A percentile compares a stretch with the other conserved stretches of the same genome.
Evolutionary conservation across 2,329 filamentous ascomycete genomes (phyloP).

Genomic region (Massarina eburnea): DNA sequence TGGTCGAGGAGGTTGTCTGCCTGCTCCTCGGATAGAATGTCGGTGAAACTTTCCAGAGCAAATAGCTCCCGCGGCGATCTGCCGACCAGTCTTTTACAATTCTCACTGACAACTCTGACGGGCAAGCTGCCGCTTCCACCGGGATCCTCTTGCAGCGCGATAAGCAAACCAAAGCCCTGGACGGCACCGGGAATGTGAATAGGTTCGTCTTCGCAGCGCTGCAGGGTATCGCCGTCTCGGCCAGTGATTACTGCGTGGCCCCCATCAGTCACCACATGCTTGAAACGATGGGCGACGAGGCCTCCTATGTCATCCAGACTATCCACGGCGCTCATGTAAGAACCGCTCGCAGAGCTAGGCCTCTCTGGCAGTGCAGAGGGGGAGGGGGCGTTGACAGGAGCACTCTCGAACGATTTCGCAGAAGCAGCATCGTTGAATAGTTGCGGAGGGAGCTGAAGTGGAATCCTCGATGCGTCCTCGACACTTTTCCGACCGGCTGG

Average conservation of each 20-base stretch:
- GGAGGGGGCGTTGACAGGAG: slow-evolving; percentile 14
- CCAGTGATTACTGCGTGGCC: slow-evolving; percentile 85
- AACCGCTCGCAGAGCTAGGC: slow-evolving; percentile 22
- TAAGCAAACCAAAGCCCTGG: slow-evolving; percentile 75
- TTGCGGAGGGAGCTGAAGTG: slow-evolving; percentile 27
- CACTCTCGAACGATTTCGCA: slow-evolving; percentile 27
- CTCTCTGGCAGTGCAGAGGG: slow-evolving; percentile 24
- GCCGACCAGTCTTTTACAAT: slow-evolving; percentile 72
- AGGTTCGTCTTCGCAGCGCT: slow-evolving; percentile 86
- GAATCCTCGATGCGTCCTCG: slow-evolving; percentile 11
- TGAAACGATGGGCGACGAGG: slow-evolving; percentile 73
- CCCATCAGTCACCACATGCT: slow-evolving; percentile 72
- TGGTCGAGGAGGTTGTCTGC: slow-evolving; percentile 82
- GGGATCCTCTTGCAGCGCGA: slow-evolving; percentile 71
- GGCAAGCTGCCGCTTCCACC: slow-evolving; percentile 62
- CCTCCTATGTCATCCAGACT: slow-evolving; percentile 47
- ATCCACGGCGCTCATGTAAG: slow-evolving; percentile 41
- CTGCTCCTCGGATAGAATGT: slow-evolving; percentile 81
- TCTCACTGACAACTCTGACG: slow-evolving; percentile 79
- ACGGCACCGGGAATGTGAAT: slow-evolving; percentile 84
- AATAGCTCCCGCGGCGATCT: slow-evolving; percentile 79
- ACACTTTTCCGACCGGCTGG: slow-evolving; percentile 4
- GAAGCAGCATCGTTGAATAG: slow-evolving; percentile 42
- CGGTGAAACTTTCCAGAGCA: slow-evolving; percentile 71
- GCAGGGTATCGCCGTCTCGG: slow-evolving; percentile 68